Base-by-base conservation (phyloP, 768 basidiomycete species). In the Pleurotus djamor region DNA sequence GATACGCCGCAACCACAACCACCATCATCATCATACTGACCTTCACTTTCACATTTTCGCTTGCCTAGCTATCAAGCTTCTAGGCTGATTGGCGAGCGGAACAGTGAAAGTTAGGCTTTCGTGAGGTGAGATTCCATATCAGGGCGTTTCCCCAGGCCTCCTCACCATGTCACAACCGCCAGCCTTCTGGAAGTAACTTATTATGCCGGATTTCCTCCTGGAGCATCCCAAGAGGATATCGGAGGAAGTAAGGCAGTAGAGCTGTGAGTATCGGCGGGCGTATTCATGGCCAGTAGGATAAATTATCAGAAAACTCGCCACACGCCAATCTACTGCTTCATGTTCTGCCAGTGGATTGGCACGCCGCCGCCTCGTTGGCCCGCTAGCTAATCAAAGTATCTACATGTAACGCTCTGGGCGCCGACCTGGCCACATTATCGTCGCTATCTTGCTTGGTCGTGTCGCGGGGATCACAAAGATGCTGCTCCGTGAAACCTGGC, bases 171-270 rank as follows among this genome's bases (percentile, higher is more conserved):
- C 54, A 55, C 45, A 16, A n/a, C 6, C 45, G 45, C 10, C 14
- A 55, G n/a, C 28, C 54, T 55, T 55, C 54, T 43, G 38, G 54
- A 55, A 55, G 54, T 55, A 43, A 41, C 37, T 13, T 16, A 55
- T 43, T 41, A 43, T 28, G 28, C 37, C 38, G 37, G 38, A 36
- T 41, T 55, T 55, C 54, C 54, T 55, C 54, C 37, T 37, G 54
- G 34, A 32, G 54, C 13, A 28, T 55, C n/a, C 54, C 33, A 37
- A 43, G 38, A 33, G 12, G 17, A 13, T 38, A 55, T 55, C 54
- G 54, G 54, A 32, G 28, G 54, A 55, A 55, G 54, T 55, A 55
- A 41, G 37, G n/a, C 14, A 10, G 38, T 55, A n/a, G 17, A n/a
- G n/a, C 14, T 32, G 48, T 50, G 54, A 55, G 54, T 55, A 28